Evolutionary conservation across 257 asterid genomes (phyloP).

Genomic region (Nemophila menziesii): DNA sequence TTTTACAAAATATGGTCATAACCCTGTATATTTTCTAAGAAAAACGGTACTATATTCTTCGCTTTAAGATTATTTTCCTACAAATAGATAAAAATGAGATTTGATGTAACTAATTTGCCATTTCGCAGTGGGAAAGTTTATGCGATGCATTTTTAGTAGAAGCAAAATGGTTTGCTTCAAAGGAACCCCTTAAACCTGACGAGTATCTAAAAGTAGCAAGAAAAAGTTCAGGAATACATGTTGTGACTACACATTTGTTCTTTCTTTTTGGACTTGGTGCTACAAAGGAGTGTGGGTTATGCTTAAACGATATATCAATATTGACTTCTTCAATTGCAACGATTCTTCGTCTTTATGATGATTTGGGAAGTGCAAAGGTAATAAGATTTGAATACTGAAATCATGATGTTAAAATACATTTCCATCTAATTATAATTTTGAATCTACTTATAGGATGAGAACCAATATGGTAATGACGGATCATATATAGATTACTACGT

Average conservation of each 20-base stretch:
- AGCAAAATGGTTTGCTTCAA: slow-evolving; percentile 33
- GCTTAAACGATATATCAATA: slow-evolving; percentile 9
- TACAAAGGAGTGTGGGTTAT: background rate
- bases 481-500: slow-evolving; percentile 29
- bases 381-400: too few relatives aligned
- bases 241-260: slow-evolving; percentile 19
- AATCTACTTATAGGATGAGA: slow-evolving; percentile 23
- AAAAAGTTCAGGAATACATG: slow-evolving; percentile 31
- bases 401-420: too few relatives aligned
- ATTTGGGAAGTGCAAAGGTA: slow-evolving; percentile 31
- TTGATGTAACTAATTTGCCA: background rate
- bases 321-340: slow-evolving; percentile 23
- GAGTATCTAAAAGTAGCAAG: slow-evolving; percentile 35
- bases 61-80: background rate
- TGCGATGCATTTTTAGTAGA: slow-evolving; percentile 39
- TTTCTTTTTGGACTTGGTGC: slow-evolving; percentile 23
- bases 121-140: slow-evolving; percentile 39
- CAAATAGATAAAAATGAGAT: background rate
- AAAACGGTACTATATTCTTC: slow-evolving; percentile 4
- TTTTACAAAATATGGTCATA: slow-evolving; percentile 18
- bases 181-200: slow-evolving; percentile 12
- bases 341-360: slow-evolving; percentile 35
- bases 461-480: slow-evolving; percentile 33
- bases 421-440: background rate
- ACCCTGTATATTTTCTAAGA: slow-evolving; percentile 19